Evolutionary conservation across 768 basidiomycete species (phyloP).

Genomic region (Xanthoconium purpureum): DNA sequence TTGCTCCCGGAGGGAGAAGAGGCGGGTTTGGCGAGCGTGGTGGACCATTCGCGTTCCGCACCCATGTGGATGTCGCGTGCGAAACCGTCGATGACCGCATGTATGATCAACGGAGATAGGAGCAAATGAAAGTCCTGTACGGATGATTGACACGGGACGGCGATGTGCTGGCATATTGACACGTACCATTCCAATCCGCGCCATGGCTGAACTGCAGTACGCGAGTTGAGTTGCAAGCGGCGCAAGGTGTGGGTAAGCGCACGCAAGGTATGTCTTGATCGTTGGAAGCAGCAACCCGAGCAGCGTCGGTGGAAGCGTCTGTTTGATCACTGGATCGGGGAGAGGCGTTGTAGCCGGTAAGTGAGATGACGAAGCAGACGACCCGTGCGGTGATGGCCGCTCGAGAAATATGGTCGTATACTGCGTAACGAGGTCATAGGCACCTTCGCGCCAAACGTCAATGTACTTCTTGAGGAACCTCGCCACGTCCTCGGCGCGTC

Average conservation of each 20-base stretch:
- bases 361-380: slow-evolving; percentile 16
- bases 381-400: slow-evolving; percentile 39
- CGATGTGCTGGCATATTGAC: neutral
- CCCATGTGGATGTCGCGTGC: slow-evolving; percentile 38
- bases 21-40: slow-evolving; percentile 23
- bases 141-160: neutral
- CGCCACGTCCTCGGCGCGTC: slow-evolving; percentile 68
- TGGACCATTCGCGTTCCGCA: slow-evolving; percentile 36
- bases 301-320: slow-evolving; percentile 31
- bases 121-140: slow-evolving; percentile 62
- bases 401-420: slow-evolving; percentile 89
- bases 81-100: slow-evolving; percentile 59
- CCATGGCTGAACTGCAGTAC: slow-evolving; percentile 89
- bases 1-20: slow-evolving; percentile 8
- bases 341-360: slow-evolving; percentile 20
- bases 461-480: slow-evolving; percentile 83
- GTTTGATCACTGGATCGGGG: slow-evolving; percentile 27
- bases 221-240: slow-evolving; percentile 91
- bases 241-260: slow-evolving; percentile 59
- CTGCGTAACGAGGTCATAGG: slow-evolving; percentile 89
- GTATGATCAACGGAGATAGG: slow-evolving; percentile 62
- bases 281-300: slow-evolving; percentile 60
- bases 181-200: slow-evolving; percentile 77
- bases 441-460: slow-evolving; percentile 88
- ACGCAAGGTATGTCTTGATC: slow-evolving; percentile 59